Base-by-base conservation (phyloP, 352 stramenopile species). In the Globisporangium recalcitrans region DNA sequence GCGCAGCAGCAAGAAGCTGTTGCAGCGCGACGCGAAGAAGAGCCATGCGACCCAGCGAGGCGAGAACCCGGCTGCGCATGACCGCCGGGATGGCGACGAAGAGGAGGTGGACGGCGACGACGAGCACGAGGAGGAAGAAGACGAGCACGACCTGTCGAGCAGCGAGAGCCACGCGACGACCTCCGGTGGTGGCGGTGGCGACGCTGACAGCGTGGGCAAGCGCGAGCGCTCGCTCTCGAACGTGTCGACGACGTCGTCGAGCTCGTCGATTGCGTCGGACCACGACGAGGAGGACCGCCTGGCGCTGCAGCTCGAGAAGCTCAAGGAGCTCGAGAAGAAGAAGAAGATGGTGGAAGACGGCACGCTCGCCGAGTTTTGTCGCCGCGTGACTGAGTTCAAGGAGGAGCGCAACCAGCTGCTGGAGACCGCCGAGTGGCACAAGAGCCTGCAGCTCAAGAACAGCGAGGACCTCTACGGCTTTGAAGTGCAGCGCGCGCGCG, bases 401-500 rank as follows among this genome's bases (percentile, higher is more conserved):
- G 80, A 91, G 46, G 82, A 93, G 56, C 78, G 80, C 58, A 89
- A 87, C 44, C 77, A 78, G 4, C 58, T 90, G 60, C 69, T 93
- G 46, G 77, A 91, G 63, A 85, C 71, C 0, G 85, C 85, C 2
- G 80, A 91, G 65, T 81, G 86, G 65, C 85, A 93, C 70, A 88
- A 90, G 65, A 87, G 86, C 57, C 64, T 93, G 27, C 85, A 93
- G 71, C 69, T 93, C n/a, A 90, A 90, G 63, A 93, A 93, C 69
- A 79, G 75, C 49, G 66, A 88, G 51, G 82, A 93, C 40, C 70
- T 93, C 13, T 86, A 88, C 60, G 75, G 72, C n/a, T 91, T 90
- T 65, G 82, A 91, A 53, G 72, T 90, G 29, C 82, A 93, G 63
- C 74, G 75, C 21, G 82, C 82, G 0, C 65, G 89, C 29, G 72